Base-by-base conservation (phyloP, 345 rosid genomes). In the Psidium friedrichsthalianum region DNA sequence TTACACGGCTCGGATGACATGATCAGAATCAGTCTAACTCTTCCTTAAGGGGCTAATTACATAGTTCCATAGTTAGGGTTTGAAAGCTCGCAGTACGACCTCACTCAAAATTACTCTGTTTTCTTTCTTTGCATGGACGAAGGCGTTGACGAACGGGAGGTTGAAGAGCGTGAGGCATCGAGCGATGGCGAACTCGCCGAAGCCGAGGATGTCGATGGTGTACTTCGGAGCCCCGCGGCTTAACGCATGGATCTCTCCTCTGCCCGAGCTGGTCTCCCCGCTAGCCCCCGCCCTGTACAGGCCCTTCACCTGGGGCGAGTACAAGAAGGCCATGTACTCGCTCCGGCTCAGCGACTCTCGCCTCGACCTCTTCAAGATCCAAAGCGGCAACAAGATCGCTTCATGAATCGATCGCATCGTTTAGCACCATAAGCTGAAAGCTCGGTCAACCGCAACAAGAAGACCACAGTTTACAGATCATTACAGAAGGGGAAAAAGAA, bases 191-290 rank as follows among this genome's bases (percentile, higher is more conserved):
- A 94, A 93, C 87, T 90, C 92, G 29, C 1, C 12, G 1, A 89
- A 94, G 89, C 80, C 99, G 80, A 93, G 99, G 78, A 89, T 95
- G 96, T 97, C 99, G 11, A 93, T 85, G 85, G 91, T 94, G 90
- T 97, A 94, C 64, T 97, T 97, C 59, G 99, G 95, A 74, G 99
- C 99, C 8, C 99, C 99, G 12, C 91, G 98, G 5, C 90, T 94
- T 2, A 87, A 88, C 5, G 88, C 95, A 0, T 87, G 89, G 86
- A 94, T 97, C 81, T 85, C 90, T 14, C 92, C 99, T 10, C 87
- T 91, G 11, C 95, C 93, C 5, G 90, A 92, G 29, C 84, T 91
- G 92, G 93, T 97, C 3, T 90, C 98, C 14, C 86, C 92, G 2
- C 84, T 74, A 22, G 91, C 88, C 74, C 99, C 98, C 1, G 54